Base-by-base conservation (phyloP, 768 basidiomycete species). In the Hericium erinaceus region DNA sequence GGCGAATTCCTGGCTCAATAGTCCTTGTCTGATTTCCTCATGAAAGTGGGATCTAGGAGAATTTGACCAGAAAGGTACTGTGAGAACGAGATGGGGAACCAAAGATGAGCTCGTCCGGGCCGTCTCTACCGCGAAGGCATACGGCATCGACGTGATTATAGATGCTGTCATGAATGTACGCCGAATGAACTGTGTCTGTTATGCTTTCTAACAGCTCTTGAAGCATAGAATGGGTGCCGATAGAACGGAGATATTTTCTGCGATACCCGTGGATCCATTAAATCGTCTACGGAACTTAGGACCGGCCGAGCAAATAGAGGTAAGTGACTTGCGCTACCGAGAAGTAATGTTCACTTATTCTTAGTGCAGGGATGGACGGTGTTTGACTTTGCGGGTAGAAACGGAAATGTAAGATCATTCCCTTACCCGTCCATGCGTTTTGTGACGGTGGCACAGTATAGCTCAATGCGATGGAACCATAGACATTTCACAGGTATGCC, bases 171-270 rank as follows among this genome's bases (percentile, higher is more conserved):
- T 98, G 58, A 95, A 95, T 70, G 93, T 93, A 74, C 58, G 59
- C 48, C 28, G 26, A 26, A 26, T 26, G 3, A 26, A 5, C 26
- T 26, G 26, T 26, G 26, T 26, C 26, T 26, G 4, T 2, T 26
- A 26, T 26, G 26, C 18, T 26, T 28, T 16, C 33, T 50, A 18
- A 66, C 41, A 40, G 26, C 22, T 52, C 18, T 39, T 60, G 50
- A 52, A 91, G 89, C 88, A 91, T 65, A 89, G 93, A 73, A 73
- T 92, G 40, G 94, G 94, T 39, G 94, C 83, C 12, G 94, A 97
- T 69, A 75, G 82, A 64, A 64, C 69, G 9, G 94, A 97, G 71
- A 72, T 66, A 0, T 86, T 92, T 68, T 62, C 70, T 9, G 93
- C 83, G 12, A 80, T 87, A 9, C 84, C 82, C 26, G 89, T 91